Conservation (phyloP, 352 stramenopile genomes). For the Phytophthora quininea region DNA sequence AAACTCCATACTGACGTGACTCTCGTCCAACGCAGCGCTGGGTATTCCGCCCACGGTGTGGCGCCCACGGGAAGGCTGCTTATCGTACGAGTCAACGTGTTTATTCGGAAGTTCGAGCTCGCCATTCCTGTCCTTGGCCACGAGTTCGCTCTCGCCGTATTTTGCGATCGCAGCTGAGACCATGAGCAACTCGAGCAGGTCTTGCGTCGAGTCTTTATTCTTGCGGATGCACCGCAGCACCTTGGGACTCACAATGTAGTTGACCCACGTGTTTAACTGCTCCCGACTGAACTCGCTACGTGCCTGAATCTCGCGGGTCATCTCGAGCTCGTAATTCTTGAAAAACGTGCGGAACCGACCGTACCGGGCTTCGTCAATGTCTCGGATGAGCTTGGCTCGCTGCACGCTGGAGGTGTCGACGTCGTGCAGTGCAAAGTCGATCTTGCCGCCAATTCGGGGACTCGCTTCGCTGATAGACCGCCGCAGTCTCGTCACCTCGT, state of each 20-base stretch:
- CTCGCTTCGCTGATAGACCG: constrained; percentile 28
- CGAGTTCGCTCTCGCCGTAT: constrained; percentile 42
- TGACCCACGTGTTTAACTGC: constrained; percentile 41
- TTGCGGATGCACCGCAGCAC: constrained; percentile 25
- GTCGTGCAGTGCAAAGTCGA: constrained; percentile 30
- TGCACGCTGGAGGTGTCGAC: constrained; percentile 34
- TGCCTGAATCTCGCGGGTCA: constrained; percentile 41
- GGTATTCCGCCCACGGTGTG: constrained; percentile 16
- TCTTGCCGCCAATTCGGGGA: constrained; percentile 5
- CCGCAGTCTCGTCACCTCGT: constrained; percentile 27
- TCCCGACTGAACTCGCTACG: constrained; percentile 24
- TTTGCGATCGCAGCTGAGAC: constrained; percentile 43
- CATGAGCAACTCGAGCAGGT: constrained; percentile 43
- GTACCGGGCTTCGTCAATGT: constrained; percentile 34
- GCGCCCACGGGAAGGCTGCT: constrained; percentile 19
- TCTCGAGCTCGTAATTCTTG: constrained; percentile 40
- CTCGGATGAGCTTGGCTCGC: constrained; percentile 29
- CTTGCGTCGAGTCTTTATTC: constrained; percentile 23
- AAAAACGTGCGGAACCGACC: constrained; percentile 44
- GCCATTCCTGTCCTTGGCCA: constrained; percentile 37
- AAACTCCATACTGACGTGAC: constrained; percentile 36
- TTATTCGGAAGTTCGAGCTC: constrained; percentile 41
- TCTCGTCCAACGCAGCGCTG: constrained; percentile 10
- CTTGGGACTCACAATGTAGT: constrained; percentile 44
- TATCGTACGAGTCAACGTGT: constrained; percentile 37